Percentiles rank a stretch among this genome's conserved stretches.
Evolutionary conservation across 2,329 filamentous ascomycete species (phyloP).

Genomic region (Venturia oleaginea): DNA sequence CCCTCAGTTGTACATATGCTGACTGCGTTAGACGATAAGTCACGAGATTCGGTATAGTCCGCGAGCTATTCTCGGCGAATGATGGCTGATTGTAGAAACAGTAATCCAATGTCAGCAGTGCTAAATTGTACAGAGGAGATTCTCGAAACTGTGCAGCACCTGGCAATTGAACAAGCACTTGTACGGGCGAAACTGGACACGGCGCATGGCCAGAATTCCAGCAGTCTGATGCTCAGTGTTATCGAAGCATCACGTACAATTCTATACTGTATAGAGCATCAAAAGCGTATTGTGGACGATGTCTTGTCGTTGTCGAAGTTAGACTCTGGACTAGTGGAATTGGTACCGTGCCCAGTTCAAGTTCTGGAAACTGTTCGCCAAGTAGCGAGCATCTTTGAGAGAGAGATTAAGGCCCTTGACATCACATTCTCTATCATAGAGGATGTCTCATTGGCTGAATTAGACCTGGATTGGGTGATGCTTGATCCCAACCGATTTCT

Average conservation of each 20-base stretch:
- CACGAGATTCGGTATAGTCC: conserved; percentile 4
- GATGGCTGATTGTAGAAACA: background rate
- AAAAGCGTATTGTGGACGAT: conserved; percentile 24
- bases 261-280: conserved; percentile 7
- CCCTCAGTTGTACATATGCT: background rate
- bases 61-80: background rate
- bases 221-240: background rate
- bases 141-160: background rate
- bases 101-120: conserved; percentile 13
- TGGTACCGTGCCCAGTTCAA: conserved; percentile 6
- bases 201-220: background rate
- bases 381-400: conserved; percentile 9
- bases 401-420: background rate
- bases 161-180: background rate
- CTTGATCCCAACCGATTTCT: conserved; percentile 13
- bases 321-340: conserved; percentile 8
- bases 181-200: background rate
- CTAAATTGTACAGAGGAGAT: conserved; percentile 11
- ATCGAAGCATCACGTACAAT: conserved; percentile 3
- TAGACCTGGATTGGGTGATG: conserved; percentile 5
- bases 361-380: background rate
- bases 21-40: conserved; percentile 4
- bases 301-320: conserved; percentile 11
- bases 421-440: conserved; percentile 9
- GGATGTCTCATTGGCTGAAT: conserved; percentile 5